A percentile compares a stretch with the other conserved stretches of the same genome.
Conservation (phyloP, 768 basidiomycete genomes). For the Boletus reticuloceps region DNA sequence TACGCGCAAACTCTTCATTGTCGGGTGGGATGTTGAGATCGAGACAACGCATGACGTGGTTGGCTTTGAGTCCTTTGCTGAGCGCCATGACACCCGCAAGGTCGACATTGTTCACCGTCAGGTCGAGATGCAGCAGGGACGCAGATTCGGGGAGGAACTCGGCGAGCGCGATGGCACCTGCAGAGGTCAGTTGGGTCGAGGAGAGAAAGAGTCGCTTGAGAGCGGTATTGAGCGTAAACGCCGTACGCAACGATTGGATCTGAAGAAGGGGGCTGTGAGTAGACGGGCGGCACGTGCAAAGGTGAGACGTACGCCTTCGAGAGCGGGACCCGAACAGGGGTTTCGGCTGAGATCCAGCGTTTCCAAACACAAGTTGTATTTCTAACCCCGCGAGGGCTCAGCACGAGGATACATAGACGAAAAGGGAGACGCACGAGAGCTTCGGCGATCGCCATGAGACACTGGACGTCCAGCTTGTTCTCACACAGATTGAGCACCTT, state of each 20-base stretch:
- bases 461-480: slow-evolving; percentile 85
- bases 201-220: slow-evolving; percentile 92
- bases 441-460: slow-evolving; percentile 81
- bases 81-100: slow-evolving; percentile 93
- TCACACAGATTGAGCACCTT: slow-evolving; percentile 94
- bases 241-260: slow-evolving; percentile 86
- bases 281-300: neutral
- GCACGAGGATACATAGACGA: neutral
- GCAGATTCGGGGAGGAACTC: slow-evolving; percentile 93
- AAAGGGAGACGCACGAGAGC: slow-evolving; percentile 60
- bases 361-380: slow-evolving; percentile 93
- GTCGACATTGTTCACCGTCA: slow-evolving; percentile 81
- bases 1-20: slow-evolving; percentile 76
- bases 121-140: slow-evolving; percentile 86
- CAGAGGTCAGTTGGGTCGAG: slow-evolving; percentile 72
- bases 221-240: slow-evolving; percentile 88
- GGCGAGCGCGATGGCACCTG: slow-evolving; percentile 91
- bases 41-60: slow-evolving; percentile 85
- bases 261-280: slow-evolving; percentile 22
- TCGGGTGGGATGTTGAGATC: slow-evolving; percentile 90
- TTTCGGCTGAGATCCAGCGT: slow-evolving; percentile 93
- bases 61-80: slow-evolving; percentile 78
- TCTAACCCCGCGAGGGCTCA: slow-evolving; percentile 43
- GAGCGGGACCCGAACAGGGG: slow-evolving; percentile 83
- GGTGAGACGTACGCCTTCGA: slow-evolving; percentile 76